These are phyloP conservation scores for Populus hybrid DNA, from an alignment of 441 rosid species.

Conservation along the genomic window DNA sequence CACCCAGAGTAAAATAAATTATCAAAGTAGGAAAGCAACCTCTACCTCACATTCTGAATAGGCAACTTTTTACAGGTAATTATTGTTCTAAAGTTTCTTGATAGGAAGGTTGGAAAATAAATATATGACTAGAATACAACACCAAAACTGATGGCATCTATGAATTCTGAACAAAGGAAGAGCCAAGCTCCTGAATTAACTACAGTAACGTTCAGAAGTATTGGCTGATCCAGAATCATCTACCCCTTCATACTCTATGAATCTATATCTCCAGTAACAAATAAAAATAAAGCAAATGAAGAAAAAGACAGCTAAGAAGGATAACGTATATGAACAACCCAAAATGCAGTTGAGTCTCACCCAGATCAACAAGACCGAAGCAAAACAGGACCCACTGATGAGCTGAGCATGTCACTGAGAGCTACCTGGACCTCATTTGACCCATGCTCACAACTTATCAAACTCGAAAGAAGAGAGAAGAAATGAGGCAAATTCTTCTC, in stretches of 20 bases:
- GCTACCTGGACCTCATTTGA: slow-evolving; percentile 91
- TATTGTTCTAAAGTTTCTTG: not conserved
- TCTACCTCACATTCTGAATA: slow-evolving; percentile 8
- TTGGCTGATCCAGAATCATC: slow-evolving; percentile 27
- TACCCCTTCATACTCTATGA: slow-evolving; percentile 34
- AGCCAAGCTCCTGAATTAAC: slow-evolving; percentile 25
- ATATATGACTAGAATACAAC: slow-evolving; percentile 32
- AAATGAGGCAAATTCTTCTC: slow-evolving; percentile 66
- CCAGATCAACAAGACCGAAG: slow-evolving; percentile 66
- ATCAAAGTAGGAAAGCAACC: not conserved
- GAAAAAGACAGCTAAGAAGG: slow-evolving; percentile 1
- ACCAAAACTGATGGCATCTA: slow-evolving; percentile 24
- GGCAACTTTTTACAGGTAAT: slow-evolving; percentile 15
- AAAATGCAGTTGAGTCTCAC: slow-evolving; percentile 24
- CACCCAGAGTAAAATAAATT: not conserved
- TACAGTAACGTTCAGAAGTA: slow-evolving; percentile 22
- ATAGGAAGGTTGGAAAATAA: not conserved
- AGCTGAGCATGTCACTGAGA: slow-evolving; percentile 83
- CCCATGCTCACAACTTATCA: slow-evolving; percentile 92
- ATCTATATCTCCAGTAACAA: slow-evolving; percentile 29
- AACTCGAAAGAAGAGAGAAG: slow-evolving; percentile 76
- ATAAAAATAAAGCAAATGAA: slow-evolving; percentile 5
- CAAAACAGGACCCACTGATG: slow-evolving; percentile 84
- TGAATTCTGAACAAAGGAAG: slow-evolving; percentile 19
- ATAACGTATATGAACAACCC: slow-evolving; percentile 29